Percentiles rank a stretch among this genome's conserved stretches.
phyloP scores from a whole-genome alignment of 148 eudicot species.

The Camellia lanceoleosa region DNA sequence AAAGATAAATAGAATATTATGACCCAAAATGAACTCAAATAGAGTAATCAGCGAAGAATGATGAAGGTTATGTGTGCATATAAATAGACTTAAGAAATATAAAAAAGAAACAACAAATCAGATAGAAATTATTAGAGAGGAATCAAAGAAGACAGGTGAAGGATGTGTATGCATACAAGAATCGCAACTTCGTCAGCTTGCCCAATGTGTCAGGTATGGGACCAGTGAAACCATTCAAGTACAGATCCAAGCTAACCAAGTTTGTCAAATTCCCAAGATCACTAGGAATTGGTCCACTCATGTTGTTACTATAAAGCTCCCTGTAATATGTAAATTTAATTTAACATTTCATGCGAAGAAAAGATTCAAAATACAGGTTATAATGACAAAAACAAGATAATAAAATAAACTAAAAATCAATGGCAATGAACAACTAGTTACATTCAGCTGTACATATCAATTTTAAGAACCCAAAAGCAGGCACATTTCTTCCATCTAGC shows the following conservation, averaged over 20 bases:
- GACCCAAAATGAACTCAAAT: background rate
- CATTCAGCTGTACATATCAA: background rate
- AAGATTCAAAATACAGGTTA: background rate
- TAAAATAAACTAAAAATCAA: background rate
- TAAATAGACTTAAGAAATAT: background rate
- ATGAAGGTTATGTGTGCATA: background rate
- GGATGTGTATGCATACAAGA: slow-evolving; percentile 26
- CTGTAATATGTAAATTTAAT: slow-evolving; percentile 20
- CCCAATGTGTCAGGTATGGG: slow-evolving; percentile 32
- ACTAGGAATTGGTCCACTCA: slow-evolving; percentile 29
- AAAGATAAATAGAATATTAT: background rate
- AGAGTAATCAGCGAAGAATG: too few relatives aligned
- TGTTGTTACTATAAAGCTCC: slow-evolving; percentile 35
- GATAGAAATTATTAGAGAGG: background rate
- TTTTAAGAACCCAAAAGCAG: background rate
- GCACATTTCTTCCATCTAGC: background rate
- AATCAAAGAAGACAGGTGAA: slow-evolving; percentile 11
- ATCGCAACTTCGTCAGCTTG: slow-evolving; percentile 23
- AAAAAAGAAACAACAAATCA: background rate
- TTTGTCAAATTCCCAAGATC: slow-evolving; percentile 34
- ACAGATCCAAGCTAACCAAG: slow-evolving; percentile 38
- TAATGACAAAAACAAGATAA: background rate
- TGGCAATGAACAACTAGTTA: background rate
- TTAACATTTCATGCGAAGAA: background rate
- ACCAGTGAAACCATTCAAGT: slow-evolving; percentile 31